These are phyloP conservation scores for Globisporangium emineosum DNA, from an alignment of 352 stramenopile genomes.

Conservation along the genomic window DNA sequence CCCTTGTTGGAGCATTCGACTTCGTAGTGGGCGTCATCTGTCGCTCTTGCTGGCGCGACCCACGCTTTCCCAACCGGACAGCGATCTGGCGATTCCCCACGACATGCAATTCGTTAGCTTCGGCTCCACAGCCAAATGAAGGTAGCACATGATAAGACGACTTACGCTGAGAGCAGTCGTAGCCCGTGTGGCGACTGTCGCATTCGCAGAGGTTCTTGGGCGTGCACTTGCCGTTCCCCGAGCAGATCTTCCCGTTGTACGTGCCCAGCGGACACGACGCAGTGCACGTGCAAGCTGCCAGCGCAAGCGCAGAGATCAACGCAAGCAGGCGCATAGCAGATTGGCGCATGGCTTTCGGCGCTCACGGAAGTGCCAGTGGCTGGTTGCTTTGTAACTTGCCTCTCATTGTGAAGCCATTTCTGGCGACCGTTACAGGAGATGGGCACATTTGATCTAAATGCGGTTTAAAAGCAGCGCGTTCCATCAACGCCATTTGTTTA, in stretches of 20 bases:
- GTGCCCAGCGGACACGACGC: constrained; percentile 39
- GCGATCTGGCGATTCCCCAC: constrained; percentile 25
- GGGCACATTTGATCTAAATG: no score
- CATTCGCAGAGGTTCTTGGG: constrained; percentile 46
- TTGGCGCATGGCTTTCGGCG: not conserved
- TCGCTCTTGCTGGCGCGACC: constrained; percentile 46
- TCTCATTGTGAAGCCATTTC: not conserved
- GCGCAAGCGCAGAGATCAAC: constrained; percentile 1
- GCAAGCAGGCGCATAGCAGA: not conserved
- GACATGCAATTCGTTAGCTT: not conserved
- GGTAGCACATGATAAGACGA: not conserved
- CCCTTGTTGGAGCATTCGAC: constrained; percentile 81
- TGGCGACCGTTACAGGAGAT: not conserved
- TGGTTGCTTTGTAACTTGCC: not conserved
- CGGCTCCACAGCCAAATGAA: not conserved
- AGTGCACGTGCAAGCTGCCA: not conserved
- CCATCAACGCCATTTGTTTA: no score
- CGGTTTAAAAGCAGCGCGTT: no score
- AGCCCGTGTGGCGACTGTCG: constrained; percentile 46
- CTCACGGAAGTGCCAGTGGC: not conserved
- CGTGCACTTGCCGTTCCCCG: constrained; percentile 50
- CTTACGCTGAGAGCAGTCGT: constrained; percentile 65
- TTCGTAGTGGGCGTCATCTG: constrained; percentile 55
- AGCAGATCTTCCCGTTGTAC: constrained; percentile 59
- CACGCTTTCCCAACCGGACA: constrained; percentile 56